Evolutionary conservation across 176 grass and related monocot species (phyloP).

Genomic region (Phragmites australis): DNA sequence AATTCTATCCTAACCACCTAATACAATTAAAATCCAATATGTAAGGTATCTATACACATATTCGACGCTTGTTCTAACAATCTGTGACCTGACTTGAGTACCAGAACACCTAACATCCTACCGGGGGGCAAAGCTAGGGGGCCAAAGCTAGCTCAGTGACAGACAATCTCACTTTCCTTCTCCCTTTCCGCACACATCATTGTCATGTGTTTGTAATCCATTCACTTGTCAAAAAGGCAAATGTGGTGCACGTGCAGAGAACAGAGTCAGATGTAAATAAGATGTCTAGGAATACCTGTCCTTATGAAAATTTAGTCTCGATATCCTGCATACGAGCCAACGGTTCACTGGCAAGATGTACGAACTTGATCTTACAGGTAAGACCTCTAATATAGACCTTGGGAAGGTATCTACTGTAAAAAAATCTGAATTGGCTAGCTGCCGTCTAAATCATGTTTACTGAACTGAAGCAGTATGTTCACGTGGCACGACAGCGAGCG

Average conservation of each 20-base stretch:
- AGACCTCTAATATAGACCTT: too few species aligned
- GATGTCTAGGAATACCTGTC: neutral
- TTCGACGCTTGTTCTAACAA: too few species aligned
- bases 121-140: neutral
- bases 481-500: constrained; percentile 7
- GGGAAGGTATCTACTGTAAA: too few species aligned
- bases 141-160: neutral
- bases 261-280: neutral
- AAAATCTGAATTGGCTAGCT: neutral
- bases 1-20: too few species aligned
- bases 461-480: neutral
- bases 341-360: too few species aligned
- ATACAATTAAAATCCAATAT: too few species aligned
- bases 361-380: too few species aligned
- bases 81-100: constrained; percentile 6
- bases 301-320: neutral
- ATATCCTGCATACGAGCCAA: too few species aligned
- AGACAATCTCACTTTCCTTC: neutral
- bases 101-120: constrained; percentile 9
- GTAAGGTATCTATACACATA: too few species aligned
- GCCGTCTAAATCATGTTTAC: constrained; percentile 1
- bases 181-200: neutral
- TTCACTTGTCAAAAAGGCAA: neutral
- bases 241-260: neutral
- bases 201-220: neutral